Conservation (phyloP, 1,139 yeast genomes). For the Candida gigantensis region DNA sequence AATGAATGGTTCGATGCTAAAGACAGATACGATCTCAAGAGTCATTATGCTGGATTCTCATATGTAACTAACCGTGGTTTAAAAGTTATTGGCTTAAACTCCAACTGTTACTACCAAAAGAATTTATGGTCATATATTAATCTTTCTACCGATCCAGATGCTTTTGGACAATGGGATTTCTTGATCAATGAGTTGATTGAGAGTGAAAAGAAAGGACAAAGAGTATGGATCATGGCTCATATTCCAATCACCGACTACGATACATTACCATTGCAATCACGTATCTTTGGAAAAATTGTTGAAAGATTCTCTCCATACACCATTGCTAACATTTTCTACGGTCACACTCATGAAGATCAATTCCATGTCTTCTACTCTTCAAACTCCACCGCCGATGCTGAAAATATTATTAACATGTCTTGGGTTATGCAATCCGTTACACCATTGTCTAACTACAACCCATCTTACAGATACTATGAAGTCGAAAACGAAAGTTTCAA, state of each 20-base stretch:
- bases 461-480: slow-evolving; percentile 73
- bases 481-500: slow-evolving; percentile 64
- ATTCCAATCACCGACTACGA: slow-evolving; percentile 59
- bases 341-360: slow-evolving; percentile 73
- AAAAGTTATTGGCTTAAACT: slow-evolving; percentile 63
- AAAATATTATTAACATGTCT: slow-evolving; percentile 53
- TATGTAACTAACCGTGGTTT: slow-evolving; percentile 57
- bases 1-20: slow-evolving; percentile 38
- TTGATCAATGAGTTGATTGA: slow-evolving; percentile 60
- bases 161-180: slow-evolving; percentile 65
- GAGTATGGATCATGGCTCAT: slow-evolving; percentile 75
- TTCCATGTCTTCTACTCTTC: slow-evolving; percentile 56
- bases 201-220: slow-evolving; percentile 55
- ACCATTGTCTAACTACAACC: slow-evolving; percentile 59
- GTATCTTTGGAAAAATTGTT: slow-evolving; percentile 55
- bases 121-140: slow-evolving; percentile 66
- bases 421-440: slow-evolving; percentile 70
- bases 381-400: slow-evolving; percentile 27
- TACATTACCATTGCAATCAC: slow-evolving; percentile 63
- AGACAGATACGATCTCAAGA: slow-evolving; percentile 20
- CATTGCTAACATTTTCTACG: slow-evolving; percentile 67
- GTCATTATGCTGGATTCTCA: slow-evolving; percentile 66
- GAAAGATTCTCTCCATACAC: slow-evolving; percentile 69
- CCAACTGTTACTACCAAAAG: slow-evolving; percentile 65
- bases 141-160: slow-evolving; percentile 53